These are phyloP conservation scores for Aspergillus mulundensis DNA, from an alignment of 495 filamentous ascomycete genomes.

Conservation along the genomic window DNA sequence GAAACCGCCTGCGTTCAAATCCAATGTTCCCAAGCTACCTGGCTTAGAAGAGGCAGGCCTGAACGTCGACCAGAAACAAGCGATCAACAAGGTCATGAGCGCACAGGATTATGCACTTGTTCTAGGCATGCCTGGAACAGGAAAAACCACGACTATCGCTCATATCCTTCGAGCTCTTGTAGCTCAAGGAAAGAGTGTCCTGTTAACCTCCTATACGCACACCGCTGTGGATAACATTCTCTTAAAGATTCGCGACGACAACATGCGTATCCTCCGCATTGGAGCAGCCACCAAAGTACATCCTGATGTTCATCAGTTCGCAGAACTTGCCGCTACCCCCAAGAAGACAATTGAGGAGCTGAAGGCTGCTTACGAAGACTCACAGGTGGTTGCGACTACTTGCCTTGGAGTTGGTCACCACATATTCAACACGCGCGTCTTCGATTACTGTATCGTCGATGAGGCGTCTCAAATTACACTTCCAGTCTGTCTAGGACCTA, in stretches of 20 bases:
- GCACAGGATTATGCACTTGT: constrained; percentile 92
- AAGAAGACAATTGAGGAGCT: constrained; percentile 78
- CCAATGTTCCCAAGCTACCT: constrained; percentile 49
- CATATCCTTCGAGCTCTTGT: constrained; percentile 94
- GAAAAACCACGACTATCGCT: constrained; percentile 95
- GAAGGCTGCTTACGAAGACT: constrained; percentile 71
- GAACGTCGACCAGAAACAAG: constrained; percentile 81
- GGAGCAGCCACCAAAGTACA: constrained; percentile 81
- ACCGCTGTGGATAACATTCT: constrained; percentile 97
- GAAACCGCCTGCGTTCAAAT: constrained; percentile 68
- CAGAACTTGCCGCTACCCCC: constrained; percentile 64
- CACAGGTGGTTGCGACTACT: constrained; percentile 87
- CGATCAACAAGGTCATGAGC: constrained; percentile 91
- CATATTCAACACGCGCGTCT: constrained; percentile 81
- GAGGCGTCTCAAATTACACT: constrained; percentile 97
- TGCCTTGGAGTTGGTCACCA: constrained; percentile 87
- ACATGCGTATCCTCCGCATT: constrained; percentile 76
- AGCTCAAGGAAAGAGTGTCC: constrained; percentile 82
- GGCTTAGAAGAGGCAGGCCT: constrained; percentile 52
- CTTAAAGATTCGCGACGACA: constrained; percentile 77
- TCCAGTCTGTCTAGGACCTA: constrained; percentile 87
- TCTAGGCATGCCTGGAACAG: constrained; percentile 95
- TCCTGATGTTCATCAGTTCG: constrained; percentile 79
- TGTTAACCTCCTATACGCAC: constrained; percentile 93
- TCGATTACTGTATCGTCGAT: constrained; percentile 98